Evolutionary conservation across 441 rosid genomes (phyloP), one percentile per base, ranked within the genome.

Genomic region (Populus hybrid): DNA sequence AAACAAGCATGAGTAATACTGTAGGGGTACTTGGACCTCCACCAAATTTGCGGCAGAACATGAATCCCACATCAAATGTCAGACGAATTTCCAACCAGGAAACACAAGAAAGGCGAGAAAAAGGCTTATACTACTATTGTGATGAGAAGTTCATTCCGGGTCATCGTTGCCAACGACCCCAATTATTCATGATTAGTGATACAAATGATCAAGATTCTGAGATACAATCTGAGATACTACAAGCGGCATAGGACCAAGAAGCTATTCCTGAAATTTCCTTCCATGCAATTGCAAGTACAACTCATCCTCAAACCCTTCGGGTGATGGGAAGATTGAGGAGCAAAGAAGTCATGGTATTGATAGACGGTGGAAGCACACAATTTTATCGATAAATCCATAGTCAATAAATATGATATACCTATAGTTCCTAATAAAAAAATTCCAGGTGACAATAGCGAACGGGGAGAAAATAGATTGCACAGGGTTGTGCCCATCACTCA

Each of bases 161-260:
- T 50, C n/a, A 50, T 1, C n/a, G n/a, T 1, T 50, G n/a, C 59
- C 59, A 50, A 50, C 8, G n/a, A 3, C 59, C n/a, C 59, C n/a
- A 50, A 50, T 2, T 16, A 0, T 50, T 50, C n/a, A 50, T 50
- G 59, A 50, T 50, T 3, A 0, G 6, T 1, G n/a, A 50, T 5
- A 2, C 8, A 50, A 14, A 0, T 0, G 59, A 50, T 42, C 53
- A 0, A 0, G 14, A 50, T 1, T 50, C 0, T 5, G 2, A 0
- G 6, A 8, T 5, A 50, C 7, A 1, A 5, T 6, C 1, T 0
- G 2, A 16, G 8, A 0, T 11, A 42, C 14, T 42, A 42, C 50
- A 1, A 42, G n/a, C n/a, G 0, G 7, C 7, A 1, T 1, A 38
- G 45, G 9, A 64, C 3, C 1, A 23, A 24, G 9, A 38, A 11